These are phyloP conservation scores for Neopestalotiopsis sp. DNA, from an alignment of 2,329 filamentous ascomycete genomes.

Conservation along the genomic window DNA sequence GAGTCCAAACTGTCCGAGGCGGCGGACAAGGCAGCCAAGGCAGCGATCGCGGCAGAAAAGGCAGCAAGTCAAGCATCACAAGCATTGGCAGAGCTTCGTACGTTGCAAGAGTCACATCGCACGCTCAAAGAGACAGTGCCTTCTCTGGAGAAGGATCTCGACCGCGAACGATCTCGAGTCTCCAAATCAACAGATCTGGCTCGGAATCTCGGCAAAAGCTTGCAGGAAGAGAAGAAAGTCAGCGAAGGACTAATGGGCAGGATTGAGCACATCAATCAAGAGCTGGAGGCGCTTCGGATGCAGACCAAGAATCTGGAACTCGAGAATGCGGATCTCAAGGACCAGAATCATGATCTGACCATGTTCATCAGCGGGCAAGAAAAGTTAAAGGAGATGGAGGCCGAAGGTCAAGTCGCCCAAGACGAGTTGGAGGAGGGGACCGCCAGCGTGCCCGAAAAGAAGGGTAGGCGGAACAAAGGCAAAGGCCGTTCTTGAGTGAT, in stretches of 20 bases:
- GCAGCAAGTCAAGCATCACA: constrained; percentile 57
- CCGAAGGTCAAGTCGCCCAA: constrained; percentile 60
- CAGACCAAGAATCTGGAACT: constrained; percentile 61
- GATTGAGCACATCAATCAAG: constrained; percentile 75
- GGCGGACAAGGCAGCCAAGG: constrained; percentile 84
- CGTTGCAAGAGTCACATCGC: constrained; percentile 59
- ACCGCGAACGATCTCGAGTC: constrained; percentile 70
- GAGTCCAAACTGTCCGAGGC: constrained; percentile 90
- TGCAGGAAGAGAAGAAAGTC: constrained; percentile 86
- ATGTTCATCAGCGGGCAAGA: constrained; percentile 88
- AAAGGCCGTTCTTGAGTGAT: constrained; percentile 44
- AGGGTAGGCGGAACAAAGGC: constrained; percentile 45
- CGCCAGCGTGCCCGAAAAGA: constrained; percentile 64
- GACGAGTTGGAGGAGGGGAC: constrained; percentile 79
- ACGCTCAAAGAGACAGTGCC: constrained; percentile 65
- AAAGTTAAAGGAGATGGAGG: constrained; percentile 75
- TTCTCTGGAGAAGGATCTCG: constrained; percentile 73
- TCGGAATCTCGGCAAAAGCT: constrained; percentile 73
- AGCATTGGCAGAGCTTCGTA: constrained; percentile 53
- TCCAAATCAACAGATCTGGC: constrained; percentile 78
- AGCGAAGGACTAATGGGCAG: constrained; percentile 80
- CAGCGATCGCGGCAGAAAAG: constrained; percentile 68
- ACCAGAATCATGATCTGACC: constrained; percentile 84
- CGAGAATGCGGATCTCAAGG: constrained; percentile 76
- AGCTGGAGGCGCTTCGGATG: constrained; percentile 61